phyloP scores from a whole-genome alignment of 176 grass and related monocot genomes.

The Cenchrus americanus region DNA sequence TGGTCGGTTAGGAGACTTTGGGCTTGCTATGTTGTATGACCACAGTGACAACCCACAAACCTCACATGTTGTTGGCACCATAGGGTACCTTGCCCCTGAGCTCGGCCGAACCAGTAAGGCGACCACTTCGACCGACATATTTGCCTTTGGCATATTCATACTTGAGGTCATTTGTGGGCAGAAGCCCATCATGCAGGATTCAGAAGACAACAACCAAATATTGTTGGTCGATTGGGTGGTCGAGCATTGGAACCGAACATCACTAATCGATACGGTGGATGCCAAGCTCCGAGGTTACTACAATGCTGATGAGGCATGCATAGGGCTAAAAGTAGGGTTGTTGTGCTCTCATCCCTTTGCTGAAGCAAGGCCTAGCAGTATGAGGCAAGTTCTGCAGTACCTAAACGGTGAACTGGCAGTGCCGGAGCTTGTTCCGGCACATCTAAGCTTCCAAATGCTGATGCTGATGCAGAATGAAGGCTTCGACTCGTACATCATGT shows the following conservation, averaged over 20 bases:
- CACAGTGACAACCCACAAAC: conserved; percentile 42
- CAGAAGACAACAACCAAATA: neutral
- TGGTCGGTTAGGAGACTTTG: conserved; percentile 49
- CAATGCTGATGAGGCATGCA: conserved; percentile 26
- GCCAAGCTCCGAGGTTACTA: conserved; percentile 36
- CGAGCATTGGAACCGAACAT: neutral
- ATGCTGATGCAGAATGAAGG: conserved; percentile 20
- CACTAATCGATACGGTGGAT: conserved; percentile 26
- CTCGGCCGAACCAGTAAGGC: conserved; percentile 40
- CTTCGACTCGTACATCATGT: conserved; percentile 10
- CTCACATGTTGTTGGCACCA: conserved; percentile 47
- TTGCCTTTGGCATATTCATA: conserved; percentile 46
- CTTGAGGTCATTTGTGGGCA: conserved; percentile 43
- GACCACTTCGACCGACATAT: conserved; percentile 43
- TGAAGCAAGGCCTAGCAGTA: conserved; percentile 36
- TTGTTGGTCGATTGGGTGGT: conserved; percentile 42
- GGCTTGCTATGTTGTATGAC: conserved; percentile 52
- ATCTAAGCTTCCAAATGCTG: conserved; percentile 14
- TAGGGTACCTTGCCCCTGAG: conserved; percentile 56
- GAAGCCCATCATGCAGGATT: conserved; percentile 21
- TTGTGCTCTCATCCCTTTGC: conserved; percentile 51
- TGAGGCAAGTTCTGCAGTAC: conserved; percentile 52
- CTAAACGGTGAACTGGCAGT: conserved; percentile 38
- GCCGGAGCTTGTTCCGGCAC: conserved; percentile 19
- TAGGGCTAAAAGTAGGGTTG: conserved; percentile 55